Evolutionary conservation across 2,329 filamentous ascomycete species (phyloP).

Genomic region (Aspergillus latus): DNA sequence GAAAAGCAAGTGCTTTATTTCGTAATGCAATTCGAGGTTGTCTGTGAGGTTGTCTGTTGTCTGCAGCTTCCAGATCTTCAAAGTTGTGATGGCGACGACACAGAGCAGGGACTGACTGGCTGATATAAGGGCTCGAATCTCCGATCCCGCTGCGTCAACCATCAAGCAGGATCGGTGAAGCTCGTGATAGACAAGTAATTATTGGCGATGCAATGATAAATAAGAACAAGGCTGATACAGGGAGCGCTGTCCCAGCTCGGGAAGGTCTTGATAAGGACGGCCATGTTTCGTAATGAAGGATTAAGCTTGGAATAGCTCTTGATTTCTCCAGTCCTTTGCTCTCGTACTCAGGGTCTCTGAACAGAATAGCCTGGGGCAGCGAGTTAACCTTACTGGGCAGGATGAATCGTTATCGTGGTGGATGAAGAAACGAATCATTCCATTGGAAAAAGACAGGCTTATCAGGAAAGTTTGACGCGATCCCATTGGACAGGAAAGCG

Average conservation of each 20-base stretch:
- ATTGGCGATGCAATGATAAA: slow-evolving; percentile 12
- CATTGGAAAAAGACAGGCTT: slow-evolving; percentile 11
- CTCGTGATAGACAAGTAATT: slow-evolving; percentile 7
- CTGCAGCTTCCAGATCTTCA: background rate
- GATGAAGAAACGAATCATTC: background rate
- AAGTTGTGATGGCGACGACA: background rate
- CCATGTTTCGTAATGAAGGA: slow-evolving; percentile 10
- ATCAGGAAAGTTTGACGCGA: background rate
- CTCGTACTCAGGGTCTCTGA: background rate
- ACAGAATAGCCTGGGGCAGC: background rate
- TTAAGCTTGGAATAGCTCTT: slow-evolving; percentile 1
- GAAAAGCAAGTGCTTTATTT: background rate
- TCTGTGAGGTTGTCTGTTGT: background rate
- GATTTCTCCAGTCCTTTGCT: too few relatives aligned
- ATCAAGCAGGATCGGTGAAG: slow-evolving; percentile 1
- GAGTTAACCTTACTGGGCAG: background rate
- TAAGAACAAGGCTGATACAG: background rate
- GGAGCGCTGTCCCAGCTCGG: background rate
- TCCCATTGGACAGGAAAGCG: background rate
- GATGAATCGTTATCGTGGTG: background rate
- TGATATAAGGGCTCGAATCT: slow-evolving; percentile 15
- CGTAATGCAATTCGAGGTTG: background rate
- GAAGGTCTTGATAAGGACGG: slow-evolving; percentile 8
- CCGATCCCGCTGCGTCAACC: slow-evolving; percentile 22
- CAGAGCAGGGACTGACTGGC: background rate